Evolutionary conservation across 2,329 filamentous ascomycete species (phyloP), one percentile per base, ranked within the genome.

Genomic region (Alternaria brassicae): DNA sequence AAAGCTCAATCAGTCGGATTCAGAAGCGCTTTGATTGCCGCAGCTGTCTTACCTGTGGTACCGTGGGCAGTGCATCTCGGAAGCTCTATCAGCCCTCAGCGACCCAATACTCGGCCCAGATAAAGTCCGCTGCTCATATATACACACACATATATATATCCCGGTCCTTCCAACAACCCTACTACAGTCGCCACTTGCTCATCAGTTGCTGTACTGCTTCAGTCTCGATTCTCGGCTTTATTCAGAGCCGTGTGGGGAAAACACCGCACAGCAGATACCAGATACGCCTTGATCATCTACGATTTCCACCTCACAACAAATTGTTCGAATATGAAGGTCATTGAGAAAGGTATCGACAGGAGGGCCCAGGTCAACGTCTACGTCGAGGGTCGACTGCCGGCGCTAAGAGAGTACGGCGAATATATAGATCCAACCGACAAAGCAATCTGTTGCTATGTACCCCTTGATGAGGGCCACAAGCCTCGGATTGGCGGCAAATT

Each of bases 301-400:
- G 30, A 19, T 30, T 15, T 28, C 3, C 19, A 6, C n/a, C 15
- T 12, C 15, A 30, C 19, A n/a, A 15, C 23, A 6, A 51, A 30
- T n/a, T n/a, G 4, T 39, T 36, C 6, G n/a, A 76, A 15, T 10
- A 81, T 81, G 79, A 80, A 73, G 67, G 76, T 73, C 40, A 6
- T 60, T 8, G 77, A 78, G 58, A 71, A 72, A 10, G 66, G 59
- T 6, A 70, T 71, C 1, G 75, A 81, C 52, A 74, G 77, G 12
- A 62, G 52, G 17, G 74, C 75, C 5, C 71, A 77, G 9, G 67
- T 76, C 1, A 60, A 74, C 36, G 6, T 77, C 15, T 59, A 37
- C 9, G 55, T 75, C 12, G 62, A 66, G 6, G 75, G 70, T 12
- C 65, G 64, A 36, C 67, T 69, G 5, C 41, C 65, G 1, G 42